Percentiles rank a stretch among this genome's conserved stretches.
phyloP scores from a whole-genome alignment of 1,284 basidiomycete species.

The Ustilago loliicola region DNA sequence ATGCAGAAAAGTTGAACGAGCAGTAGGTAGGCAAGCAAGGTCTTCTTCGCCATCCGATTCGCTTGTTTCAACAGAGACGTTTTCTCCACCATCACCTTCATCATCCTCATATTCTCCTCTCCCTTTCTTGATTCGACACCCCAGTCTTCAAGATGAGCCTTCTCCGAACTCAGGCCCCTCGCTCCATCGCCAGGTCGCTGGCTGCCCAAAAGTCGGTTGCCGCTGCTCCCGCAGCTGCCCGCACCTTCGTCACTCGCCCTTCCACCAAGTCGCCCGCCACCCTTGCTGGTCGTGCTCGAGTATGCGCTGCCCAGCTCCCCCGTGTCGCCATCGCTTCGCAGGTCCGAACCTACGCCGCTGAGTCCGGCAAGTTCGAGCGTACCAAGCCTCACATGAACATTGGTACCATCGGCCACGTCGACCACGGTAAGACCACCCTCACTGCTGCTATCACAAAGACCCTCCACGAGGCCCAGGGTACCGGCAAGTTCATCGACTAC shows the following conservation, averaged over 20 bases:
- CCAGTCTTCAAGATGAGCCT: constrained; percentile 47
- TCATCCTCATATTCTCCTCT: constrained; percentile 17
- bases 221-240: constrained; percentile 37
- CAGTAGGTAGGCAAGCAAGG: not conserved
- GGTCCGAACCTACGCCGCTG: constrained; percentile 74
- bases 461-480: constrained; percentile 80
- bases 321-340: constrained; percentile 49
- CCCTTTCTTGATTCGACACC: constrained; percentile 32
- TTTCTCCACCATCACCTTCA: constrained; percentile 35
- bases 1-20: constrained; percentile 19
- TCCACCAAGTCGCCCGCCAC: constrained; percentile 39
- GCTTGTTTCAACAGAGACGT: constrained; percentile 21
- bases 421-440: constrained; percentile 83
- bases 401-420: constrained; percentile 72
- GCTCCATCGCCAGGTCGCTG: constrained; percentile 46
- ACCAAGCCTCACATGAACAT: constrained; percentile 91
- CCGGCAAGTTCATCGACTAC: constrained; percentile 96
- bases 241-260: constrained; percentile 42
- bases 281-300: constrained; percentile 40
- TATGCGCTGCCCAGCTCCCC: constrained; percentile 42
- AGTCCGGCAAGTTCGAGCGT: constrained; percentile 82
- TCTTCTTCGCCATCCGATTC: not conserved
- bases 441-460: constrained; percentile 99
- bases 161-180: constrained; percentile 53
- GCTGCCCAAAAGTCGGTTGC: constrained; percentile 41